These are phyloP conservation scores for Endogone sp. DNA, from an alignment of 192 early-diverging fungal species.

Conservation along the genomic window DNA sequence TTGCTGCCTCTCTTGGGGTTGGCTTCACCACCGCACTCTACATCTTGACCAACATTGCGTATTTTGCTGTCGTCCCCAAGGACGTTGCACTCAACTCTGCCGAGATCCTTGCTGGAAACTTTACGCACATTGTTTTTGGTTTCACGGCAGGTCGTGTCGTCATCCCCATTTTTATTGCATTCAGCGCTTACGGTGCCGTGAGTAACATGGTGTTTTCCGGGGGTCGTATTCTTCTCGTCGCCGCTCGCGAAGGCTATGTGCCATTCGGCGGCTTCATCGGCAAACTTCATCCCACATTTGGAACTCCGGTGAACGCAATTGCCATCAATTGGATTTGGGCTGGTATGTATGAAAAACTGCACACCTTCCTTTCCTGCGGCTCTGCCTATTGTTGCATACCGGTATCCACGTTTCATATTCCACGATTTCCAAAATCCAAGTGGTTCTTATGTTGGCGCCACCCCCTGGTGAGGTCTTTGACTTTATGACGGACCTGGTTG, in stretches of 20 bases:
- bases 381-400: too few species aligned
- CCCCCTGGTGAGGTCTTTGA: slow-evolving; percentile 39
- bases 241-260: slow-evolving; percentile 48
- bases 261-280: slow-evolving; percentile 34
- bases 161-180: slow-evolving; percentile 40
- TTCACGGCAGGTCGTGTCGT: slow-evolving; percentile 31
- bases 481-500: slow-evolving; percentile 39
- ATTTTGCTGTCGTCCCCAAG: slow-evolving; percentile 54
- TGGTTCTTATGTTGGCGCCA: slow-evolving; percentile 50
- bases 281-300: slow-evolving; percentile 31
- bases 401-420: too few species aligned
- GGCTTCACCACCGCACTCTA: slow-evolving; percentile 47
- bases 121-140: slow-evolving; percentile 31
- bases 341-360: slow-evolving; percentile 28
- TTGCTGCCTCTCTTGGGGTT: slow-evolving; percentile 47
- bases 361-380: slow-evolving; percentile 19
- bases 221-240: slow-evolving; percentile 46
- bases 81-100: slow-evolving; percentile 44
- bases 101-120: slow-evolving; percentile 55
- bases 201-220: slow-evolving; percentile 38
- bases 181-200: slow-evolving; percentile 45
- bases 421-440: slow-evolving; percentile 29
- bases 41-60: slow-evolving; percentile 41
- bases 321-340: slow-evolving; percentile 28
- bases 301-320: slow-evolving; percentile 40